Percentiles rank a stretch among this genome's conserved stretches.
phyloP scores from a whole-genome alignment of 495 filamentous ascomycete genomes.

The Lasiosphaeriaceae sp. region DNA sequence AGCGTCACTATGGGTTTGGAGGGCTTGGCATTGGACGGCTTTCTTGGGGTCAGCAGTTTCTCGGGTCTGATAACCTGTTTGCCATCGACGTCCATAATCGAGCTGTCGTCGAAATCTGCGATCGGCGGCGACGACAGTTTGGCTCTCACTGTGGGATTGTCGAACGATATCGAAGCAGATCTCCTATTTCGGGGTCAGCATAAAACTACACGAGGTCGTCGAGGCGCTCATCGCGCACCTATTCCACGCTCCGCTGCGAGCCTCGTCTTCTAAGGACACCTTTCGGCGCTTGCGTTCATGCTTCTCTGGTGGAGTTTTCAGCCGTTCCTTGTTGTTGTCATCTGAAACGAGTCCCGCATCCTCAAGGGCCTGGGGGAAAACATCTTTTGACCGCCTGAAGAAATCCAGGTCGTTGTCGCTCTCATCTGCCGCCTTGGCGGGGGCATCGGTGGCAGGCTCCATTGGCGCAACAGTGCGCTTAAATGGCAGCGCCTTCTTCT shows the following conservation, averaged over 20 bases:
- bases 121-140: not conserved
- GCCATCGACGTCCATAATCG: conserved; percentile 29
- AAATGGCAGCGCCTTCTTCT: conserved; percentile 64
- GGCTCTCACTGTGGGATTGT: not conserved
- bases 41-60: conserved; percentile 2
- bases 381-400: conserved; percentile 63
- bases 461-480: conserved; percentile 55
- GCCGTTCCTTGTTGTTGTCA: conserved; percentile 16
- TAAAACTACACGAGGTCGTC: not conserved
- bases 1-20: not conserved
- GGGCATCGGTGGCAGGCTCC: conserved; percentile 1
- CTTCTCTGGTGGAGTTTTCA: not conserved
- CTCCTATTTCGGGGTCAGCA: not conserved
- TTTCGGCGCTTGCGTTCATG: conserved; percentile 15
- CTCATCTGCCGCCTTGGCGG: not conserved
- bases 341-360: conserved; percentile 35
- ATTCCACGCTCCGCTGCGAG: not conserved
- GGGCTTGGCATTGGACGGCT: not conserved
- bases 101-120: conserved; percentile 17
- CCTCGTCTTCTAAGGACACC: conserved; percentile 9
- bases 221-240: not conserved
- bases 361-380: conserved; percentile 56
- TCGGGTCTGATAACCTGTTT: conserved; percentile 22
- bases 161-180: not conserved
- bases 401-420: conserved; percentile 52